Evolutionary conservation across 306 rosid genomes (phyloP).

Genomic region (Cucurbita moschata): DNA sequence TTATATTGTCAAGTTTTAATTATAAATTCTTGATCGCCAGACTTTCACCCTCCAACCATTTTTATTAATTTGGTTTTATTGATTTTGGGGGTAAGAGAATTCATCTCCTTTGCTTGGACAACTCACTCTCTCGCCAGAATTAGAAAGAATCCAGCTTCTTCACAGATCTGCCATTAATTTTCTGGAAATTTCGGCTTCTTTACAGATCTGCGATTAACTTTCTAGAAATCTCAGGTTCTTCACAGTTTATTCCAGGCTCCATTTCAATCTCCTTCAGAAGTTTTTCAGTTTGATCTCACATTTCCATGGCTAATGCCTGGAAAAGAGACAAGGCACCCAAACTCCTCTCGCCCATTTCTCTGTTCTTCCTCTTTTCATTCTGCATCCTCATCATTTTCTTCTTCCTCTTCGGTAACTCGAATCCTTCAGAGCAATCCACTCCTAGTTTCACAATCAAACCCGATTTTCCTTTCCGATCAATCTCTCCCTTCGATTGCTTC

Average conservation of each 20-base stretch:
- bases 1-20: too few relatives aligned
- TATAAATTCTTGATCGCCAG: too few relatives aligned
- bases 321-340: constrained; percentile 46
- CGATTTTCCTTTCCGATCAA: constrained; percentile 20
- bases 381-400: constrained; percentile 31
- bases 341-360: constrained; percentile 40
- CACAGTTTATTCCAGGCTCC: too few relatives aligned
- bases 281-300: neutral
- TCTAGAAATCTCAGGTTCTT: neutral
- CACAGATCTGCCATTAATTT: neutral
- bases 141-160: neutral
- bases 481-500: constrained; percentile 61
- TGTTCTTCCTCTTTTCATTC: constrained; percentile 17
- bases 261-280: neutral
- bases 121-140: neutral
- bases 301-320: constrained; percentile 88
- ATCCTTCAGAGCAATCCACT: constrained; percentile 11
- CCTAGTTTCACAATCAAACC: constrained; percentile 11
- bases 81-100: too few relatives aligned
- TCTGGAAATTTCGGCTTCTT: neutral
- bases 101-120: too few relatives aligned
- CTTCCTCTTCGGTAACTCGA: constrained; percentile 25
- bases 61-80: too few relatives aligned
- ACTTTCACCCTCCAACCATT: too few relatives aligned
- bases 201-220: neutral